Evolutionary conservation across 208 protist genomes (phyloP).

Genomic region (Crithidia acanthocephali): DNA sequence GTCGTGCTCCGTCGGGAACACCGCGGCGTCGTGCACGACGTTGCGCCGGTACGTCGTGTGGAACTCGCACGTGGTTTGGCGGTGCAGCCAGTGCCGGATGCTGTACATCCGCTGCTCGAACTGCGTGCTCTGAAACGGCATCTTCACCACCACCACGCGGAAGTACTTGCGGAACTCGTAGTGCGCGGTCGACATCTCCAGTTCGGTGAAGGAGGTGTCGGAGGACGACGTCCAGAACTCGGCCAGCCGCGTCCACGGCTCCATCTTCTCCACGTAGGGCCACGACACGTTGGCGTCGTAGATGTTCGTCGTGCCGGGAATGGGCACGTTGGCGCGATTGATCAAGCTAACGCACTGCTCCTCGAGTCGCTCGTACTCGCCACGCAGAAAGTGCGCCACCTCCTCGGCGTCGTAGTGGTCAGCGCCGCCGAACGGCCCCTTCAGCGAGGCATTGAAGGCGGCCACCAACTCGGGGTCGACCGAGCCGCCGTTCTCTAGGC

Average conservation of each 20-base stretch:
- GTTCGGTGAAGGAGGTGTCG: constrained; percentile 83
- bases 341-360: constrained; percentile 83
- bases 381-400: constrained; percentile 81
- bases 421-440: constrained; percentile 64
- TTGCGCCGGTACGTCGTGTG: constrained; percentile 86
- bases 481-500: constrained; percentile 25
- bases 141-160: constrained; percentile 82
- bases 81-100: constrained; percentile 90
- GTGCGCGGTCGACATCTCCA: constrained; percentile 91
- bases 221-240: constrained; percentile 91
- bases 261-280: constrained; percentile 83
- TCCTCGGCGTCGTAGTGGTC: constrained; percentile 82
- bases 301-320: constrained; percentile 77
- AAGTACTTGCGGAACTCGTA: constrained; percentile 93
- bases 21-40: constrained; percentile 78
- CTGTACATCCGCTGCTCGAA: constrained; percentile 92
- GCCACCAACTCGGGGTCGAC: constrained; percentile 72
- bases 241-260: constrained; percentile 88
- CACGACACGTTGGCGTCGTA: constrained; percentile 86
- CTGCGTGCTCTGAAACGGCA: constrained; percentile 90
- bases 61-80: constrained; percentile 87
- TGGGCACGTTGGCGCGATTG: constrained; percentile 83
- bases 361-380: constrained; percentile 70
- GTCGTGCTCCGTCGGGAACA: constrained; percentile 88
- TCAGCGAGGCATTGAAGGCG: constrained; percentile 56